Conservation (phyloP, 495 filamentous ascomycete species). For the Trichoderma reesei region DNA sequence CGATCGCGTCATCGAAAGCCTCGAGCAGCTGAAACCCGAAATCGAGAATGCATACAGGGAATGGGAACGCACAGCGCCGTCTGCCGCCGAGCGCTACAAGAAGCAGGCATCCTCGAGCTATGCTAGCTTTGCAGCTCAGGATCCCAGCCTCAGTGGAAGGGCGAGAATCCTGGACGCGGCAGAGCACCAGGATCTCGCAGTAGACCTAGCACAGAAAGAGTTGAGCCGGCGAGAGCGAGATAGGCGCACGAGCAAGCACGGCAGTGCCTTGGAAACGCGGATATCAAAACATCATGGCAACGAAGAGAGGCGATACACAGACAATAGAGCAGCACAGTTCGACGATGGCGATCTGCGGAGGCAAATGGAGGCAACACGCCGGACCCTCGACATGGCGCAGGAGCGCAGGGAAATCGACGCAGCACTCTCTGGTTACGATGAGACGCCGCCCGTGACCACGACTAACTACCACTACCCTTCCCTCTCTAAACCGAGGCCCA, state of each 20-base stretch:
- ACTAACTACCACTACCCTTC: constrained; percentile 39
- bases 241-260: constrained; percentile 17
- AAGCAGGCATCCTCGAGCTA: constrained; percentile 16
- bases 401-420: constrained; percentile 5
- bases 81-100: constrained; percentile 7
- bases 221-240: constrained; percentile 57
- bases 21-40: constrained; percentile 43
- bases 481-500: constrained; percentile 33
- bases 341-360: constrained; percentile 38
- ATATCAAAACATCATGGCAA: not conserved
- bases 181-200: constrained; percentile 65
- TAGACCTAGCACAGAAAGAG: constrained; percentile 66
- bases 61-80: constrained; percentile 20
- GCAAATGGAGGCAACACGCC: constrained; percentile 40
- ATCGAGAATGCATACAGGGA: constrained; percentile 26
- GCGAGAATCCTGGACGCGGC: constrained; percentile 50
- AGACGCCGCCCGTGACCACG: not conserved
- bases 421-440: not conserved
- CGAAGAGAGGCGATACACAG: not conserved
- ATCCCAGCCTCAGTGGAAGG: constrained; percentile 36
- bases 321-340: constrained; percentile 11
- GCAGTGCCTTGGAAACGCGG: constrained; percentile 10
- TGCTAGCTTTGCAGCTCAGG: constrained; percentile 32
- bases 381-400: constrained; percentile 27
- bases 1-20: constrained; percentile 35